Percentiles rank a stretch among this genome's conserved stretches.
Conservation (phyloP, 805 yeast genomes). For the Pichia deserticola region DNA sequence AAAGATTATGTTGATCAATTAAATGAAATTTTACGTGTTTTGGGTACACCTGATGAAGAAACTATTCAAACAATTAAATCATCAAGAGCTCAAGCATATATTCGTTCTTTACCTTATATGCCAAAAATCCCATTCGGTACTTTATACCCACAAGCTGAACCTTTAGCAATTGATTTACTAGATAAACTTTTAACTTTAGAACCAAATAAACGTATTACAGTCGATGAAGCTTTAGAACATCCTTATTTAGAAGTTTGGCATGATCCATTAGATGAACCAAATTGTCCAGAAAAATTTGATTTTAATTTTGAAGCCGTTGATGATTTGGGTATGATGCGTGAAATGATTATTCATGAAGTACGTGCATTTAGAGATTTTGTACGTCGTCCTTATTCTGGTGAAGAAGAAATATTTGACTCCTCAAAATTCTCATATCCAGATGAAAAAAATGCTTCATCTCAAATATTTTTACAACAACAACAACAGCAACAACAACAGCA, state of each 20-base stretch:
- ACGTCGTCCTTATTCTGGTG: conserved; percentile 28
- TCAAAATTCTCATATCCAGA: conserved; percentile 10
- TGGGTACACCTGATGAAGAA: conserved; percentile 87
- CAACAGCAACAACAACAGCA: conserved; percentile 12
- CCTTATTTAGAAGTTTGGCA: conserved; percentile 89
- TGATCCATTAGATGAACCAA: conserved; percentile 87
- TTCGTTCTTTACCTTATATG: conserved; percentile 77
- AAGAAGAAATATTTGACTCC: conserved; percentile 15
- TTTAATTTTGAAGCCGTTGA: conserved; percentile 81
- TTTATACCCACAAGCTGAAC: conserved; percentile 80
- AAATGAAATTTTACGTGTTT: conserved; percentile 73
- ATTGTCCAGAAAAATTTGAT: conserved; percentile 73
- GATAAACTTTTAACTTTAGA: conserved; percentile 79
- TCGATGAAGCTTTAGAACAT: conserved; percentile 80
- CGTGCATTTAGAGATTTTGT: conserved; percentile 71
- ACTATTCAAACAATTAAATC: conserved; percentile 70
- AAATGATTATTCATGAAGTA: conserved; percentile 77
- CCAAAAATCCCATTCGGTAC: conserved; percentile 65
- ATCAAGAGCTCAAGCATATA: conserved; percentile 84
- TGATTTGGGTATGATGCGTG: conserved; percentile 67
- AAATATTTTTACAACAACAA: neutral
- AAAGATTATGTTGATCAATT: conserved; percentile 94
- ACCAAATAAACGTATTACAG: conserved; percentile 77
- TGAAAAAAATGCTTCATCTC: conserved; percentile 5
- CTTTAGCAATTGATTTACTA: conserved; percentile 75